phyloP scores from a whole-genome alignment of 2,329 filamentous ascomycete species.

The Aspergillus quadrilineatus region DNA sequence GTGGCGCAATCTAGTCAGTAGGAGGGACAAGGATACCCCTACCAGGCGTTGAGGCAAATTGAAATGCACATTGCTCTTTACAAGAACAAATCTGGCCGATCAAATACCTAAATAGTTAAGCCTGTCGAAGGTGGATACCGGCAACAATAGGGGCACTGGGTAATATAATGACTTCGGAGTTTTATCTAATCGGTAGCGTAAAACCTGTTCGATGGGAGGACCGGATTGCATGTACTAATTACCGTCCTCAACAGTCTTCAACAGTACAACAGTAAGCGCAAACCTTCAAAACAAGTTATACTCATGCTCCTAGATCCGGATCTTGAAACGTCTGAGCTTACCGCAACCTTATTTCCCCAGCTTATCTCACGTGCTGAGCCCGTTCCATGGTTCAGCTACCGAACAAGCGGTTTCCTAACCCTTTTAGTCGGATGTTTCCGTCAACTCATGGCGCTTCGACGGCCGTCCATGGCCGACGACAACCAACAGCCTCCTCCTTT shows the following conservation, averaged over 20 bases:
- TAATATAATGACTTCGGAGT: neutral
- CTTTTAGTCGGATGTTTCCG: neutral
- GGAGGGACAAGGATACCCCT: too few species aligned
- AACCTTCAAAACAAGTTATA: neutral
- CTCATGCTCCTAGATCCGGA: neutral
- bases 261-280: neutral
- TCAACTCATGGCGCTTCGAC: too few species aligned
- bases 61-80: neutral
- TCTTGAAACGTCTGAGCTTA: constrained; percentile 18
- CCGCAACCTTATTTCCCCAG: constrained; percentile 22
- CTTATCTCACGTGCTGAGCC: constrained; percentile 19
- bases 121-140: neutral
- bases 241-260: neutral
- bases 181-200: neutral
- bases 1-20: too few species aligned
- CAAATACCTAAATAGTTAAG: neutral
- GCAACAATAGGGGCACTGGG: neutral
- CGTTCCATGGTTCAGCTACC: constrained; percentile 21
- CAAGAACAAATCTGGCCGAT: neutral
- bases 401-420: neutral
- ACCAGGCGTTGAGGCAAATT: too few species aligned
- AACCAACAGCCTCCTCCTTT: too few species aligned
- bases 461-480: too few species aligned
- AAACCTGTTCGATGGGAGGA: neutral
- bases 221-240: too few species aligned